Percentiles rank a stretch among this genome's conserved stretches.
Conservation (phyloP, 2,329 filamentous ascomycete species). For the Penicillium sp. region DNA sequence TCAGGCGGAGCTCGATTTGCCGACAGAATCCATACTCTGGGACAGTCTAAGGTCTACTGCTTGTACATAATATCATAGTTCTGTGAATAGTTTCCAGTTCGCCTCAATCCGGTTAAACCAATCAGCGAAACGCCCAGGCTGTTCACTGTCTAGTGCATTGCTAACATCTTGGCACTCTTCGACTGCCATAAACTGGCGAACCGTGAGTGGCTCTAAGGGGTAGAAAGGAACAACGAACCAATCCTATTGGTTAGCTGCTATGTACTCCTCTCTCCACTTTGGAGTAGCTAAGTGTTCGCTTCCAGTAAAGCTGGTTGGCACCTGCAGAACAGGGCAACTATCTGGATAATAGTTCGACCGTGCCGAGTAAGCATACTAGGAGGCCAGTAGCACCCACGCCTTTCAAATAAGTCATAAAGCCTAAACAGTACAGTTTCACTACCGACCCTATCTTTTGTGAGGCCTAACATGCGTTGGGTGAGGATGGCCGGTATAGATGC, state of each 20-base stretch:
- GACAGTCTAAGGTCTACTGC: neutral
- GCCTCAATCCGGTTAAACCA: neutral
- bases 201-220: neutral
- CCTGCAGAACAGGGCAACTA: no score
- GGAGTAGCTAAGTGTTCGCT: neutral
- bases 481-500: neutral
- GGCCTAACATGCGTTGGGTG: neutral
- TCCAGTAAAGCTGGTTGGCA: neutral
- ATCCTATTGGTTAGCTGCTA: neutral
- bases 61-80: neutral
- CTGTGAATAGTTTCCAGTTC: neutral
- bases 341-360: neutral
- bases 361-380: neutral
- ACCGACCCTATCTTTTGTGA: neutral
- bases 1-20: neutral
- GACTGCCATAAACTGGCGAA: no score
- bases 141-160: no score
- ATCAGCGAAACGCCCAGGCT: no score
- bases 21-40: neutral
- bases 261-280: neutral
- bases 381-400: neutral
- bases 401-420: neutral
- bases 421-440: neutral
- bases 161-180: no score
- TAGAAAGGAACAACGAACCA: constrained; percentile 1